A percentile compares a stretch with the other conserved stretches of the same genome.
phyloP scores from a whole-genome alignment of 2,329 filamentous ascomycete species.

The Chalaropsis ovoidea region DNA sequence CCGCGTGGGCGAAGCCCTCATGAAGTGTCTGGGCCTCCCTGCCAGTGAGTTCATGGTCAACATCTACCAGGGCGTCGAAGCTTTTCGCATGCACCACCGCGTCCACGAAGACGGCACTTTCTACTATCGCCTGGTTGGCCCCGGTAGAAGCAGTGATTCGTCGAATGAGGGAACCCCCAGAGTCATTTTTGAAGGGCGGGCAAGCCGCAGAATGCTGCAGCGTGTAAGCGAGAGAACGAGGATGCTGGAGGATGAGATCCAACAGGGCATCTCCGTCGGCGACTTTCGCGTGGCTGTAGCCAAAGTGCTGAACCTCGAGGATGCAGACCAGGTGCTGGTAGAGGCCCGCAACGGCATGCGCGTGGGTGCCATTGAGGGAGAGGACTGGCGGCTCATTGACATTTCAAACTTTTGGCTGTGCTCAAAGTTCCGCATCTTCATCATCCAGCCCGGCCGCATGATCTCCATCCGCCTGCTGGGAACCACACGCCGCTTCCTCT shows the following conservation, averaged over 20 bases:
- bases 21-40: constrained; percentile 11
- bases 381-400: constrained; percentile 22
- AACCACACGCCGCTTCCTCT: constrained; percentile 19
- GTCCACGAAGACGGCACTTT: constrained; percentile 18
- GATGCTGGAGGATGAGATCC: constrained; percentile 11
- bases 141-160: constrained; percentile 4
- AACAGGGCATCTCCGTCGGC: constrained; percentile 11
- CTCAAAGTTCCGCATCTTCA: constrained; percentile 21
- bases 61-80: constrained; percentile 17
- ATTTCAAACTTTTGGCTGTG: constrained; percentile 22
- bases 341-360: constrained; percentile 24
- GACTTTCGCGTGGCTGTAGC: constrained; percentile 17
- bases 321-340: constrained; percentile 20
- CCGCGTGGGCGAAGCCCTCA: constrained; percentile 15
- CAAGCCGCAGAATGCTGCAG: not conserved
- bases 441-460: constrained; percentile 1
- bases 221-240: not conserved
- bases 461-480: constrained; percentile 15
- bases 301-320: constrained; percentile 15
- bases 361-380: constrained; percentile 20
- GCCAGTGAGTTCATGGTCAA: constrained; percentile 18
- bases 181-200: not conserved
- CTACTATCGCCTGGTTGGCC: constrained; percentile 19
- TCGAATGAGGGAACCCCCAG: not conserved
- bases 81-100: constrained; percentile 17